Percentiles rank a stretch among this genome's conserved stretches.
These are phyloP conservation scores for Ambrosiella cleistominuta DNA, from an alignment of 2,329 filamentous ascomycete genomes.

Conservation along the genomic window DNA sequence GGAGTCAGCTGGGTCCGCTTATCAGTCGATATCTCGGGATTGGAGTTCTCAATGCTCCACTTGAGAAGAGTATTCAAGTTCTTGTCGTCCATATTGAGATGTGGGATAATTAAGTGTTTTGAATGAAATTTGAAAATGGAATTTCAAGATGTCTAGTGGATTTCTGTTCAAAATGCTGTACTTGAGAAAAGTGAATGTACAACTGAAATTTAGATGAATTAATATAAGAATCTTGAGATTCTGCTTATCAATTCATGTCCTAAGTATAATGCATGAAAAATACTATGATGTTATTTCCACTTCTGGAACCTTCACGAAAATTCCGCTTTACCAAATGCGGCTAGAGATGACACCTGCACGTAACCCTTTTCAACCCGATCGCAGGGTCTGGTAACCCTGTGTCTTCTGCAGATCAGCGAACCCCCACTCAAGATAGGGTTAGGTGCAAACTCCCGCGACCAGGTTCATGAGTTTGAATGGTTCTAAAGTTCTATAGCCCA, in stretches of 20 bases:
- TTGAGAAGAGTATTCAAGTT: slow-evolving; percentile 60
- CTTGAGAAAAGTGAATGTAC: too few species aligned
- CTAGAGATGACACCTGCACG: background rate
- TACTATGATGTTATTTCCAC: background rate
- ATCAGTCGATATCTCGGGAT: slow-evolving; percentile 19
- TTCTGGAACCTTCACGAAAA: slow-evolving; percentile 13
- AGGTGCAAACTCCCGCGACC: too few species aligned
- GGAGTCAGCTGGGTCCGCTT: slow-evolving; percentile 38
- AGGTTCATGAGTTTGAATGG: too few species aligned
- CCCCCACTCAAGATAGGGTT: too few species aligned
- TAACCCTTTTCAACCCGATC: background rate
- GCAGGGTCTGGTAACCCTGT: background rate
- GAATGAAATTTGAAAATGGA: background rate
- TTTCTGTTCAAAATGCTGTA: too few species aligned
- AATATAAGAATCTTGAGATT: too few species aligned
- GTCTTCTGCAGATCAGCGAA: background rate
- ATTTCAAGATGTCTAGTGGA: background rate
- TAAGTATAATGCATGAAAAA: background rate
- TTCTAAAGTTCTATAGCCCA: too few species aligned
- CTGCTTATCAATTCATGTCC: too few species aligned
- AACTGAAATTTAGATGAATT: too few species aligned
- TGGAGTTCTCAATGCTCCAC: slow-evolving; percentile 47
- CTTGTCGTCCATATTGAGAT: slow-evolving; percentile 23
- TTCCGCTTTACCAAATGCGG: slow-evolving; percentile 1
- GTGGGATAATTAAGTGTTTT: slow-evolving; percentile 4